Conservation (phyloP, 73 alveolate species). For the Paramecium octaurelia region DNA sequence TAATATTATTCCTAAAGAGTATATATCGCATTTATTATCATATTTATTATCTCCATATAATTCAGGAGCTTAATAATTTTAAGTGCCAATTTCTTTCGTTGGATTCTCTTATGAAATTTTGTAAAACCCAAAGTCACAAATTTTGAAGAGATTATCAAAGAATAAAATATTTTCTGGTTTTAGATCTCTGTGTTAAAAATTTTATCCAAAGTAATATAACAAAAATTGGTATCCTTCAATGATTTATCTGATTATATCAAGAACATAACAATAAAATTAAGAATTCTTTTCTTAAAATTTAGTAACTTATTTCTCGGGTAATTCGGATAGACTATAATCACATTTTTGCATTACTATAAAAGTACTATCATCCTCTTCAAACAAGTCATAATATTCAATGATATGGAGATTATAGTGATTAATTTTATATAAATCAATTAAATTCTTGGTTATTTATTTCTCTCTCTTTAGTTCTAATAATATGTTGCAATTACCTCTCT, state of each 20-base stretch:
- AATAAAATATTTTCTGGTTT: background rate
- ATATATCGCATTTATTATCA: conserved; percentile 41
- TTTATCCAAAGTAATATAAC: background rate
- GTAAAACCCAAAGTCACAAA: background rate
- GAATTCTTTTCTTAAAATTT: background rate
- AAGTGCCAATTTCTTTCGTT: background rate
- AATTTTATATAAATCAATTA: background rate
- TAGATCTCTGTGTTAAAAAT: background rate
- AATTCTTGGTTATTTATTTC: background rate
- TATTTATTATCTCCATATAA: background rate
- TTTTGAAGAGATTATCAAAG: background rate
- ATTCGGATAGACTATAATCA: background rate
- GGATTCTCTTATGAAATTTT: background rate
- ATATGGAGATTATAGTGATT: background rate
- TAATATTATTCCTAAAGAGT: conserved; percentile 10
- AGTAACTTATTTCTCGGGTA: too few relatives aligned
- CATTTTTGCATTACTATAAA: background rate
- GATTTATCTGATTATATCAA: background rate
- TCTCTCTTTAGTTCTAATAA: background rate
- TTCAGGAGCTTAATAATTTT: conserved; percentile 26
- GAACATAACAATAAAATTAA: background rate
- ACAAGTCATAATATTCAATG: background rate
- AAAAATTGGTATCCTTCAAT: background rate
- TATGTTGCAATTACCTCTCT: background rate
- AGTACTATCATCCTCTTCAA: background rate